Percentiles rank a stretch among this genome's conserved stretches.
phyloP scores from a whole-genome alignment of 176 grass and related monocot species.

The Tillandsia fasciculata region DNA sequence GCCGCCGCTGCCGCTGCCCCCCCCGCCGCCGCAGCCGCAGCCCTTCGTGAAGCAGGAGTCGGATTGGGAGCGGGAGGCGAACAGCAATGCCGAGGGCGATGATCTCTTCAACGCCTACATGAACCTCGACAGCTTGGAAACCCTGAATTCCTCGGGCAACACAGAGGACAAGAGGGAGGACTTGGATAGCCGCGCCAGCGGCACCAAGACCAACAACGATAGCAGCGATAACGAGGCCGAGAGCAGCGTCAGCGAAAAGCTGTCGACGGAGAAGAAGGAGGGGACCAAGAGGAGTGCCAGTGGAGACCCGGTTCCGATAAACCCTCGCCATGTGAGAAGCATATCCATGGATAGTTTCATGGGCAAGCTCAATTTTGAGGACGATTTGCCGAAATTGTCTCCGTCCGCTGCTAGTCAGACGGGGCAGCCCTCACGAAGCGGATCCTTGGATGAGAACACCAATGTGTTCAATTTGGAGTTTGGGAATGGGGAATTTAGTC shows the following conservation, averaged over 20 bases:
- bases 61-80: slow-evolving; percentile 36
- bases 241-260: slow-evolving; percentile 36
- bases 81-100: slow-evolving; percentile 32
- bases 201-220: background rate
- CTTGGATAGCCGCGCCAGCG: slow-evolving; percentile 29
- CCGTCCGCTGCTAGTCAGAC: slow-evolving; percentile 24
- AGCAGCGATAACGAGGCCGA: slow-evolving; percentile 87
- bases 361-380: slow-evolving; percentile 67
- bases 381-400: slow-evolving; percentile 61
- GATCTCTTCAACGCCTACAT: slow-evolving; percentile 88
- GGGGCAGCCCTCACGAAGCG: slow-evolving; percentile 28
- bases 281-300: slow-evolving; percentile 32
- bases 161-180: slow-evolving; percentile 44
- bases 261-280: slow-evolving; percentile 36
- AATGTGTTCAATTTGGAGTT: slow-evolving; percentile 50
- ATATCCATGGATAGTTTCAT: slow-evolving; percentile 95
- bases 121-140: slow-evolving; percentile 70
- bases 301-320: slow-evolving; percentile 16
- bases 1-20: background rate
- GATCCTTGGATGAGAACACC: slow-evolving; percentile 46
- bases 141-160: slow-evolving; percentile 56
- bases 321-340: slow-evolving; percentile 65
- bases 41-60: background rate
- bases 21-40: background rate
- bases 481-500: slow-evolving; percentile 60